phyloP scores from a whole-genome alignment of 208 protist species.

The Leishmania arabica region DNA sequence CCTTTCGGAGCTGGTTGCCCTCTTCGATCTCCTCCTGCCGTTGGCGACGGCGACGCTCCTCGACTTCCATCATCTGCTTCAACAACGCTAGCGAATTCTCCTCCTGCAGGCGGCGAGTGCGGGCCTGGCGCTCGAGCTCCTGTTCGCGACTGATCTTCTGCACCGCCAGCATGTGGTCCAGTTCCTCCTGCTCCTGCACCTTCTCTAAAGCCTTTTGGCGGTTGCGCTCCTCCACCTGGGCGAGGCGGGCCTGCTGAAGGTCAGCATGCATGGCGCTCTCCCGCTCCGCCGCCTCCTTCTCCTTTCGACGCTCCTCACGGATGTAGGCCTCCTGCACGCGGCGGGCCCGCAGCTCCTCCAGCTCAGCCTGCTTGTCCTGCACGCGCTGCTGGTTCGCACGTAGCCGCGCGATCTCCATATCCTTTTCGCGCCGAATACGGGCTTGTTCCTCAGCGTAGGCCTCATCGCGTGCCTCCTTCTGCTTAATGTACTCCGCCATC shows the following conservation, averaged over 20 bases:
- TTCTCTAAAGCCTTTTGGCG: constrained; percentile 56
- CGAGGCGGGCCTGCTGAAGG: constrained; percentile 67
- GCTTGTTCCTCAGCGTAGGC: constrained; percentile 86
- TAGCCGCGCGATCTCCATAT: constrained; percentile 89
- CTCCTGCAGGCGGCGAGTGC: constrained; percentile 61
- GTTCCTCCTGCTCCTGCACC: constrained; percentile 76
- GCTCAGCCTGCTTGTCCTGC: constrained; percentile 91
- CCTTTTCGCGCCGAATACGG: constrained; percentile 83
- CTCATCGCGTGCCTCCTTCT: constrained; percentile 89
- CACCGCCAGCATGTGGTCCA: constrained; percentile 86
- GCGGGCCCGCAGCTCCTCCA: constrained; percentile 91
- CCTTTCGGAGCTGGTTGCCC: constrained; percentile 71
- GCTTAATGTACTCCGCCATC: constrained; percentile 87
- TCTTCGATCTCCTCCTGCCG: constrained; percentile 92
- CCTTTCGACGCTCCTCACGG: constrained; percentile 81
- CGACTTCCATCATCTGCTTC: constrained; percentile 91
- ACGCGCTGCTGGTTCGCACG: constrained; percentile 88
- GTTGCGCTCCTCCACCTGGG: constrained; percentile 86
- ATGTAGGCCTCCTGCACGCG: constrained; percentile 89
- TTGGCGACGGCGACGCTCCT: constrained; percentile 86
- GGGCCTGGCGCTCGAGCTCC: constrained; percentile 63
- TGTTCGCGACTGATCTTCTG: constrained; percentile 83
- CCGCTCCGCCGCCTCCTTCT: constrained; percentile 70
- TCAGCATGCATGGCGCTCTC: constrained; percentile 71
- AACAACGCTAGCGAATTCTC: constrained; percentile 86